A percentile compares a stretch with the other conserved stretches of the same genome.
Evolutionary conservation across 2,329 filamentous ascomycete genomes (phyloP).

Genomic region (Fusarium dlaminii): DNA sequence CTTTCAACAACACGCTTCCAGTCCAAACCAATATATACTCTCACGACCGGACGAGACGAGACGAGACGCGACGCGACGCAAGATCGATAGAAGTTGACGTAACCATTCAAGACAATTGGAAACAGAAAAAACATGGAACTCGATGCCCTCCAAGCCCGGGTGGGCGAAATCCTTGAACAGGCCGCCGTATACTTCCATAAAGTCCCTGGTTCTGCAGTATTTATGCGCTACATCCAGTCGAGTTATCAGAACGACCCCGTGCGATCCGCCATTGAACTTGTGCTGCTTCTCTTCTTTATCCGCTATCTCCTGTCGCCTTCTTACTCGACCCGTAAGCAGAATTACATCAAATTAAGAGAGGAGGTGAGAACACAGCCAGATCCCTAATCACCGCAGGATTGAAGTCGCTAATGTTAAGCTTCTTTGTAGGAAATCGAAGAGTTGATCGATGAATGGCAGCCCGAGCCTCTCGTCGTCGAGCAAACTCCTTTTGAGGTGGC

Average conservation of each 20-base stretch:
- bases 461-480: conserved; percentile 85
- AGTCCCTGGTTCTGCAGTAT: conserved; percentile 91
- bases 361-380: conserved; percentile 56
- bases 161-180: conserved; percentile 62
- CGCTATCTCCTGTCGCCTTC: conserved; percentile 91
- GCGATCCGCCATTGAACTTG: conserved; percentile 89
- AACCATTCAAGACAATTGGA: neutral
- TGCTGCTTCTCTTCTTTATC: conserved; percentile 94
- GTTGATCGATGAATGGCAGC: conserved; percentile 94
- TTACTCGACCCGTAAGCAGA: conserved; percentile 90
- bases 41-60: neutral
- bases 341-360: conserved; percentile 88
- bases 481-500: conserved; percentile 79
- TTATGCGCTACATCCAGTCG: conserved; percentile 94
- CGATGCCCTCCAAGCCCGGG: conserved; percentile 64
- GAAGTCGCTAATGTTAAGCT: conserved; percentile 1
- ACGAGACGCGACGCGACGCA: neutral
- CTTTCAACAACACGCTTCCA: neutral
- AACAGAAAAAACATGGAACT: conserved; percentile 63
- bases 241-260: conserved; percentile 98
- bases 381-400: neutral
- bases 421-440: conserved; percentile 85
- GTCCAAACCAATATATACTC: neutral
- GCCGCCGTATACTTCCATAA: conserved; percentile 79
- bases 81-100: neutral